Percentiles rank a stretch among this genome's conserved stretches.
Evolutionary conservation across 805 yeast species (phyloP).

Genomic region (Isabelozyma gotoi): DNA sequence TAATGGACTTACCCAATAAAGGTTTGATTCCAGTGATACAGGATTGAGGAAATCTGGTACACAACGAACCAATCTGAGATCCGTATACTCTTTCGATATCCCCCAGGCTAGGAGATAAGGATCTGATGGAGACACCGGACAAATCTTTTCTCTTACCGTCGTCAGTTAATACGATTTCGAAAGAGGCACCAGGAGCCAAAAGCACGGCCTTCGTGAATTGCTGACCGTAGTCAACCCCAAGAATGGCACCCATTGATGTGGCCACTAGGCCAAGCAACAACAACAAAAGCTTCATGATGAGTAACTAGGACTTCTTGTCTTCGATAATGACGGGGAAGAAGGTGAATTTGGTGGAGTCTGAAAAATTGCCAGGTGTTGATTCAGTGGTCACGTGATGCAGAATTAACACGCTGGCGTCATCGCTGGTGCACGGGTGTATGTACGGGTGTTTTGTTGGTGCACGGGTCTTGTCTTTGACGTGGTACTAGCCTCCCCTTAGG

Average conservation of each 20-base stretch:
- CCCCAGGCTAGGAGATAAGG: constrained; percentile 22
- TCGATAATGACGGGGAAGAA: too few relatives aligned
- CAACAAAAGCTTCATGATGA: constrained; percentile 7
- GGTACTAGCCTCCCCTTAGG: too few relatives aligned
- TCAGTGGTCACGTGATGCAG: not conserved
- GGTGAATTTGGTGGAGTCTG: not conserved
- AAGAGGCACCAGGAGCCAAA: constrained; percentile 86
- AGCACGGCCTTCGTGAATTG: constrained; percentile 84
- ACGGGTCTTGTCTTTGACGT: too few relatives aligned
- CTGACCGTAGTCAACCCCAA: constrained; percentile 89
- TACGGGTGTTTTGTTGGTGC: too few relatives aligned
- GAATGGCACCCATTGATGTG: constrained; percentile 53
- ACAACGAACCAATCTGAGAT: constrained; percentile 64
- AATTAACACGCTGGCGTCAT: too few relatives aligned
- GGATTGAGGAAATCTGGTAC: constrained; percentile 70
- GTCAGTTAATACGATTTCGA: constrained; percentile 84
- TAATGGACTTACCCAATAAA: constrained; percentile 63
- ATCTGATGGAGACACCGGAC: constrained; percentile 69
- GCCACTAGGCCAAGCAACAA: constrained; percentile 11
- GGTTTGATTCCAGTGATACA: constrained; percentile 69
- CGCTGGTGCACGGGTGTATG: not conserved
- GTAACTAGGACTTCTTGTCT: not conserved
- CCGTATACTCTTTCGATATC: constrained; percentile 75
- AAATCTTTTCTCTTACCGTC: constrained; percentile 91
- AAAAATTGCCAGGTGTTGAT: not conserved